Percentiles rank a stretch among this genome's conserved stretches.
Evolutionary conservation across 345 rosid genomes (phyloP).

Genomic region (Hibiscus syriacus): DNA sequence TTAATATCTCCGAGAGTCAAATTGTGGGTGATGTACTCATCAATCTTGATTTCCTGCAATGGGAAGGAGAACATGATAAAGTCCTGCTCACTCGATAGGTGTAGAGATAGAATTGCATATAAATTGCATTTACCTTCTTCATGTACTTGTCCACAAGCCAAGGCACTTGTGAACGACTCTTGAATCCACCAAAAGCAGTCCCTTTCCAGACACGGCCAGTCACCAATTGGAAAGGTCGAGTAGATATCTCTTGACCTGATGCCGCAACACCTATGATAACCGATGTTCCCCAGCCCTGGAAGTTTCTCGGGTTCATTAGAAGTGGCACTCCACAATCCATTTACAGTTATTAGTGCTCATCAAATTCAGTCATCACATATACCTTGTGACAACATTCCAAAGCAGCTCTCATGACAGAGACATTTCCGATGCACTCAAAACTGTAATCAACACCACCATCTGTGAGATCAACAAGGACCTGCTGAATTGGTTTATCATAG

Average conservation of each 20-base stretch:
- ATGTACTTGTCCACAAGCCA: constrained; percentile 96
- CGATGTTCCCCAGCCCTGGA: constrained; percentile 97
- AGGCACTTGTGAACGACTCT: constrained; percentile 98
- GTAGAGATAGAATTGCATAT: neutral
- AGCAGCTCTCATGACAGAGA: constrained; percentile 91
- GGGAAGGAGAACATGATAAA: neutral
- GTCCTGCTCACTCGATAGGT: neutral
- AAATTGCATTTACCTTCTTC: constrained; percentile 56
- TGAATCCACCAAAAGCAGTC: constrained; percentile 98
- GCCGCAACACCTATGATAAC: constrained; percentile 98
- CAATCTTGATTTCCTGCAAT: constrained; percentile 60
- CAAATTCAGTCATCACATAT: constrained; percentile 12
- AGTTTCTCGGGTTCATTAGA: constrained; percentile 10
- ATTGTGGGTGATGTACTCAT: constrained; percentile 68
- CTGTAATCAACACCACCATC: constrained; percentile 99
- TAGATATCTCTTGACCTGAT: constrained; percentile 94
- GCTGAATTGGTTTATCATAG: constrained; percentile 70
- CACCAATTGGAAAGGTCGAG: constrained; percentile 96
- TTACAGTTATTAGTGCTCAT: neutral
- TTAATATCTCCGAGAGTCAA: constrained; percentile 64
- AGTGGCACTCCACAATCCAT: constrained; percentile 1
- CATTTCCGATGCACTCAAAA: constrained; percentile 98
- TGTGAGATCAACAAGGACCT: constrained; percentile 48
- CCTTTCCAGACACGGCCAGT: constrained; percentile 99
- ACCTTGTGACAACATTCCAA: constrained; percentile 99